Evolutionary conservation across 2,329 filamentous ascomycete genomes (phyloP).

Genomic region (Pezicula neosporulosa): DNA sequence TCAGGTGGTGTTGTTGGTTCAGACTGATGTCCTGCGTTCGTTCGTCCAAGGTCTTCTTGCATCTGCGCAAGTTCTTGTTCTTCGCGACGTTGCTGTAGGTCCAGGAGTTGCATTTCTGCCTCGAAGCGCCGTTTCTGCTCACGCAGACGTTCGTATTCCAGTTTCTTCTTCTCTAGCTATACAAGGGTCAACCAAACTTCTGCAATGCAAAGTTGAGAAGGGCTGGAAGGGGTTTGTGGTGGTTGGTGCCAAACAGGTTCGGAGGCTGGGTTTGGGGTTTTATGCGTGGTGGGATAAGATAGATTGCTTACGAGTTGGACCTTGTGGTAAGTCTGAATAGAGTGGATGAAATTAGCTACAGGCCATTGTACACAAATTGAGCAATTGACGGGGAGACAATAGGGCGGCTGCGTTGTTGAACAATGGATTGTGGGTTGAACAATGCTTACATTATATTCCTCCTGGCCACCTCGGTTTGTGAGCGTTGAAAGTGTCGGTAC

Average conservation of each 20-base stretch:
- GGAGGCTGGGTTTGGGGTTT: not conserved
- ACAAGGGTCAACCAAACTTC: constrained; percentile 31
- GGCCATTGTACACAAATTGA: constrained; percentile 5
- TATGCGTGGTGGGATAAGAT: constrained; percentile 1
- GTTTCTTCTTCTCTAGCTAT: constrained; percentile 89
- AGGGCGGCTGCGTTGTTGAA: not conserved
- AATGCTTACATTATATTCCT: constrained; percentile 28
- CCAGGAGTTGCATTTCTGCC: constrained; percentile 85
- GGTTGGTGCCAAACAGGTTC: not conserved
- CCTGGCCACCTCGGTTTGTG: constrained; percentile 26
- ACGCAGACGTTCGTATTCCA: constrained; percentile 86
- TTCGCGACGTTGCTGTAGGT: constrained; percentile 78
- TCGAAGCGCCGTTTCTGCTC: constrained; percentile 89
- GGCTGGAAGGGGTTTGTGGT: constrained; percentile 1
- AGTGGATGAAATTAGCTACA: constrained; percentile 14
- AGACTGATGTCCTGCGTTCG: constrained; percentile 70
- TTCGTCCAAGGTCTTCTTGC: constrained; percentile 69
- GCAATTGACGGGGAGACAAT: not conserved
- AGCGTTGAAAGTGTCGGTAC: constrained; percentile 64
- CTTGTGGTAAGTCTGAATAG: constrained; percentile 60
- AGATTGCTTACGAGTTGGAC: constrained; percentile 69
- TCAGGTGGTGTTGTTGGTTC: constrained; percentile 97
- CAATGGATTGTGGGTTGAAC: constrained; percentile 12
- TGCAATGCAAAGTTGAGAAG: not conserved
- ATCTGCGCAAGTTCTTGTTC: constrained; percentile 83